Evolutionary conservation across 2,329 filamentous ascomycete genomes (phyloP).

Genomic region (Aspergillus viridinutans): DNA sequence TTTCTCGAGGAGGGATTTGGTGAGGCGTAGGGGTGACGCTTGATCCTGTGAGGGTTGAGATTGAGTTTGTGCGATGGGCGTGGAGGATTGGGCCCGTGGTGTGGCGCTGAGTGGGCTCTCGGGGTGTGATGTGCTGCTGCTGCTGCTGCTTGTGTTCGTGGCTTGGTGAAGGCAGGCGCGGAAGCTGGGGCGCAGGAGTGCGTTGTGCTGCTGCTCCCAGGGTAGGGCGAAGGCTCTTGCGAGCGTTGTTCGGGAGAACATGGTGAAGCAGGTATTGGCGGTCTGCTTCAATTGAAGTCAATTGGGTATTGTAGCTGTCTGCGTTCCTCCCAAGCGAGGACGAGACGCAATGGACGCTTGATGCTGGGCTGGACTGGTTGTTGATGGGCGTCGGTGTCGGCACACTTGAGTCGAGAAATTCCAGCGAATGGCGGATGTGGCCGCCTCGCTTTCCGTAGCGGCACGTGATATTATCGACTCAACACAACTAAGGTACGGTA

Average conservation of each 20-base stretch:
- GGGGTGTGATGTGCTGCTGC: constrained; percentile 28
- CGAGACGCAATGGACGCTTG: constrained; percentile 6
- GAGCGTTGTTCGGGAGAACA: constrained; percentile 37
- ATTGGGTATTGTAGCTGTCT: constrained; percentile 1
- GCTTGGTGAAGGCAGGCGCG: constrained; percentile 43
- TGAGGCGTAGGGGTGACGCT: constrained; percentile 40
- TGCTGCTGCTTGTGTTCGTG: constrained; percentile 22
- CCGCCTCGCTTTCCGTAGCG: constrained; percentile 21
- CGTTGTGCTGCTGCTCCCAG: constrained; percentile 16
- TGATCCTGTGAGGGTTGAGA: constrained; percentile 27
- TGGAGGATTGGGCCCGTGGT: constrained; percentile 23
- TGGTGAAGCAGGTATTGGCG: constrained; percentile 16
- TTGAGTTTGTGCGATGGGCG: constrained; percentile 9
- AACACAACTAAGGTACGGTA: background rate
- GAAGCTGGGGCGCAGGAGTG: constrained; percentile 22
- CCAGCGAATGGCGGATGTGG: constrained; percentile 24
- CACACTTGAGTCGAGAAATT: constrained; percentile 29
- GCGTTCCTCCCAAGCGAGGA: background rate
- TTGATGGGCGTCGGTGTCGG: constrained; percentile 7
- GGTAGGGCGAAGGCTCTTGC: constrained; percentile 25
- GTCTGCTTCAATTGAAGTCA: constrained; percentile 7
- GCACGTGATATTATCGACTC: constrained; percentile 23
- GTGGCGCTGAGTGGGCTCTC: constrained; percentile 25
- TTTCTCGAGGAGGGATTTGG: constrained; percentile 37
- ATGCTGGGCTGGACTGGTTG: constrained; percentile 1